Evolutionary conservation across 2,329 filamentous ascomycete species (phyloP).

Genomic region (Diplodia scrobiculata): DNA sequence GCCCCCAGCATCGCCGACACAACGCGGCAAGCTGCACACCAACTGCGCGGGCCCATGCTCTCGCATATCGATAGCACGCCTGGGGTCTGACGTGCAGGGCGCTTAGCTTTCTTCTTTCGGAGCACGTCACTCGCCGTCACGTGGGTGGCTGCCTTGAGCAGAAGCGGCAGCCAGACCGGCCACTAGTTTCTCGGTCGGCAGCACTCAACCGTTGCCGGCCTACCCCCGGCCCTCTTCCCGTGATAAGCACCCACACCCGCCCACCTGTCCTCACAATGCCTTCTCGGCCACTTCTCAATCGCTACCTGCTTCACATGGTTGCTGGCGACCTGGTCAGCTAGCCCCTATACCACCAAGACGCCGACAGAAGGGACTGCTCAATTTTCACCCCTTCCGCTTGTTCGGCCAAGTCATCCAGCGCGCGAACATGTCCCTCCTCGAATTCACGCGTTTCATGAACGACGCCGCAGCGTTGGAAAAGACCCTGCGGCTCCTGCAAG

Average conservation of each 20-base stretch:
- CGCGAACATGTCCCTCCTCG: slow-evolving; percentile 22
- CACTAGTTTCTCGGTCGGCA: slow-evolving; percentile 6
- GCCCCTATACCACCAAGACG: neutral
- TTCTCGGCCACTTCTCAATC: neutral
- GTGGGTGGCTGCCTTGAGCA: neutral
- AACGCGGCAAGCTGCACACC: neutral
- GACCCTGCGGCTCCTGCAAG: slow-evolving; percentile 21
- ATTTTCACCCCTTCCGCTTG: neutral
- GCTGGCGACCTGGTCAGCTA: neutral
- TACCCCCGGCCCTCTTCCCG: neutral
- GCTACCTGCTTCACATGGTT: neutral
- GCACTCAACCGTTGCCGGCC: slow-evolving; percentile 15
- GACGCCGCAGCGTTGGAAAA: slow-evolving; percentile 28
- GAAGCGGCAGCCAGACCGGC: slow-evolving; percentile 1
- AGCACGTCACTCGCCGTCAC: neutral
- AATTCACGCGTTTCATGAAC: slow-evolving; percentile 29
- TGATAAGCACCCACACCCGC: neutral
- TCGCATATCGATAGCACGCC: neutral
- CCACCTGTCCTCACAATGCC: slow-evolving; percentile 14
- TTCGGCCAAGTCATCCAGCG: neutral
- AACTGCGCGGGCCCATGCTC: neutral
- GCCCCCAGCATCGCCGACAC: neutral
- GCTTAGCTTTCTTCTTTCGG: neutral
- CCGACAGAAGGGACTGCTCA: neutral
- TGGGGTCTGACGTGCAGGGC: neutral